Conservation (phyloP, 352 stramenopile species). For the Globisporangium spinosum region DNA sequence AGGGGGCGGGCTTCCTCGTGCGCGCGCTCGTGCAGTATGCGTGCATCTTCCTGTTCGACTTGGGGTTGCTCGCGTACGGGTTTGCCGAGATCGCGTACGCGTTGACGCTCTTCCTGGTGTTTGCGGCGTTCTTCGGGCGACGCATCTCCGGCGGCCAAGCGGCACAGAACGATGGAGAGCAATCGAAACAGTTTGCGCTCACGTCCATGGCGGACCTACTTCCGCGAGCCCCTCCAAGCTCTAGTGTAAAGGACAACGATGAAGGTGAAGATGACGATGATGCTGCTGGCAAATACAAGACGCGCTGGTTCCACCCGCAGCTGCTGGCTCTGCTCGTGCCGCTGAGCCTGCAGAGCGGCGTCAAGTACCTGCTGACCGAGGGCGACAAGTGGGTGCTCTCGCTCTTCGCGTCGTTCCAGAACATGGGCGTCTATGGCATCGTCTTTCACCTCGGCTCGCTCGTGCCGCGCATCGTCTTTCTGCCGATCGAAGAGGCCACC, state of each 20-base stretch:
- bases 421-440: conserved; percentile 96
- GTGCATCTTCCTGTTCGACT: conserved; percentile 55
- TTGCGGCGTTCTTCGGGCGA: conserved; percentile 47
- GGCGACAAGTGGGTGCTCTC: conserved; percentile 95
- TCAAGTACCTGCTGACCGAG: conserved; percentile 97
- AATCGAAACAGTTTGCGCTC: conserved; percentile 34
- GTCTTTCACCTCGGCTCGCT: conserved; percentile 94
- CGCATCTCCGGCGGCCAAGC: conserved; percentile 26
- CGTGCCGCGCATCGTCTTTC: conserved; percentile 92
- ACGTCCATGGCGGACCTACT: conserved; percentile 51
- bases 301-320: conserved; percentile 46
- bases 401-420: conserved; percentile 84
- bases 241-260: not conserved
- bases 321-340: conserved; percentile 59
- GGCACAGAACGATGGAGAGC: not conserved
- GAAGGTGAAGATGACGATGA: too few relatives aligned
- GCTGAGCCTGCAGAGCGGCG: conserved; percentile 90
- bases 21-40: conserved; percentile 66
- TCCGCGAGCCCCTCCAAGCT: conserved; percentile 19
- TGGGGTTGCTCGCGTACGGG: conserved; percentile 71
- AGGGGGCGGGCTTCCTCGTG: conserved; percentile 71
- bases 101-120: conserved; percentile 52
- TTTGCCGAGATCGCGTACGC: conserved; percentile 76
- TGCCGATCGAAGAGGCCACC: conserved; percentile 95
- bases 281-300: conserved; percentile 1